These are phyloP conservation scores for Coemansia sp. DNA, from an alignment of 192 early-diverging fungal species.

Conservation along the genomic window DNA sequence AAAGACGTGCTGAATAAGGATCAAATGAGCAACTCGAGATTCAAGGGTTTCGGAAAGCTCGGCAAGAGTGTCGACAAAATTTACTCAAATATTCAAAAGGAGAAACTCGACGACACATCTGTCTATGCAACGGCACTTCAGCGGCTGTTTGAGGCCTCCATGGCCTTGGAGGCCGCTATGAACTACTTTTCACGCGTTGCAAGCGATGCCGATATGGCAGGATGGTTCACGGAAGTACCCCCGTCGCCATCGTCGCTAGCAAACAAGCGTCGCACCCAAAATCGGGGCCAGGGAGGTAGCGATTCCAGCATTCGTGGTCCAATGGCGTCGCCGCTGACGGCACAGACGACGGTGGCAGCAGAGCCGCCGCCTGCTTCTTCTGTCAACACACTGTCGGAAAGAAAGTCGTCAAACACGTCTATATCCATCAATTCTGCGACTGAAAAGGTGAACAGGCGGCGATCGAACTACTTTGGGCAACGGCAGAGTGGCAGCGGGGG, in stretches of 20 bases:
- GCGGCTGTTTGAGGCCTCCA: constrained; percentile 47
- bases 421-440: constrained; percentile 19
- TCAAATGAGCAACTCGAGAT: constrained; percentile 49
- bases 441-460: constrained; percentile 44
- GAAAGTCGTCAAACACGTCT: constrained; percentile 50
- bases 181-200: constrained; percentile 55
- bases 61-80: constrained; percentile 58
- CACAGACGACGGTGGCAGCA: constrained; percentile 34
- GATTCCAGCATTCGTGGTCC: constrained; percentile 21
- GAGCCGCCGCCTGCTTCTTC: constrained; percentile 43
- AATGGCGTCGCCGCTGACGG: constrained; percentile 24
- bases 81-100: constrained; percentile 57
- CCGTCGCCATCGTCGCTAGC: constrained; percentile 44
- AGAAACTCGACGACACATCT: constrained; percentile 54
- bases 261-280: constrained; percentile 26
- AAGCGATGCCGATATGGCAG: constrained; percentile 46
- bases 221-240: constrained; percentile 51
- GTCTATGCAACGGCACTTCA: constrained; percentile 47
- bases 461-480: constrained; percentile 57
- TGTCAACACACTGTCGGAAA: constrained; percentile 26
- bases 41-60: constrained; percentile 53
- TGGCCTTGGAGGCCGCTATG: constrained; percentile 41
- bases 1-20: constrained; percentile 52
- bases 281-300: constrained; percentile 18
- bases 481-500: constrained; percentile 31